Evolutionary conservation across 2,329 filamentous ascomycete genomes (phyloP).

Genomic region (Sarocladium brachiariae): DNA sequence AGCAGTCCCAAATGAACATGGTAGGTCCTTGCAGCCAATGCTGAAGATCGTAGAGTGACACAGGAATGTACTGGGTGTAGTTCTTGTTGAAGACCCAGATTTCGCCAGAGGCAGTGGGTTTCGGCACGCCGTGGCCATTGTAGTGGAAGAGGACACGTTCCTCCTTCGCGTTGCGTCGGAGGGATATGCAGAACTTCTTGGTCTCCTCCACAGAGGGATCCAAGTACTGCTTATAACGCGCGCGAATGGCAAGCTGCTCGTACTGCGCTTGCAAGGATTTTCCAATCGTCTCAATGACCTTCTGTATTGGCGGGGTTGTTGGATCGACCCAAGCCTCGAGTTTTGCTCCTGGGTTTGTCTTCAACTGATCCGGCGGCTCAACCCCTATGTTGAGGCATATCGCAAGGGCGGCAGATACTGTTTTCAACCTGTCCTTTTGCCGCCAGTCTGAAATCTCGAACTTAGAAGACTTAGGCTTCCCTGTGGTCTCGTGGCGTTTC

Average conservation of each 20-base stretch:
- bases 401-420: conserved; percentile 87
- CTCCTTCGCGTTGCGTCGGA: conserved; percentile 88
- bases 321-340: conserved; percentile 97
- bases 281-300: conserved; percentile 88
- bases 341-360: conserved; percentile 87
- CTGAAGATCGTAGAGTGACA: conserved; percentile 91
- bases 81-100: conserved; percentile 99
- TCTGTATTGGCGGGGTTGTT: conserved; percentile 69
- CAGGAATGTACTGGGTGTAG: conserved; percentile 97
- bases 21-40: conserved; percentile 93
- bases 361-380: conserved; percentile 93
- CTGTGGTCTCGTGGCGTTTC: conserved; percentile 92
- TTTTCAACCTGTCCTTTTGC: conserved; percentile 94
- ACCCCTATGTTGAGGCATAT: conserved; percentile 97
- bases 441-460: conserved; percentile 85
- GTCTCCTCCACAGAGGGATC: conserved; percentile 97
- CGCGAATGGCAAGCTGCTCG: conserved; percentile 87
- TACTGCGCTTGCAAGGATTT: conserved; percentile 96
- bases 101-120: conserved; percentile 90
- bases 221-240: conserved; percentile 94
- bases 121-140: conserved; percentile 94
- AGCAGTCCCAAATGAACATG: conserved; percentile 97
- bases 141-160: conserved; percentile 97
- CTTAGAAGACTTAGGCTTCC: conserved; percentile 65
- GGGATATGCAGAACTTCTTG: conserved; percentile 87